Conservation (phyloP, 208 protist genomes). For the Blechomonas ayalai region DNA sequence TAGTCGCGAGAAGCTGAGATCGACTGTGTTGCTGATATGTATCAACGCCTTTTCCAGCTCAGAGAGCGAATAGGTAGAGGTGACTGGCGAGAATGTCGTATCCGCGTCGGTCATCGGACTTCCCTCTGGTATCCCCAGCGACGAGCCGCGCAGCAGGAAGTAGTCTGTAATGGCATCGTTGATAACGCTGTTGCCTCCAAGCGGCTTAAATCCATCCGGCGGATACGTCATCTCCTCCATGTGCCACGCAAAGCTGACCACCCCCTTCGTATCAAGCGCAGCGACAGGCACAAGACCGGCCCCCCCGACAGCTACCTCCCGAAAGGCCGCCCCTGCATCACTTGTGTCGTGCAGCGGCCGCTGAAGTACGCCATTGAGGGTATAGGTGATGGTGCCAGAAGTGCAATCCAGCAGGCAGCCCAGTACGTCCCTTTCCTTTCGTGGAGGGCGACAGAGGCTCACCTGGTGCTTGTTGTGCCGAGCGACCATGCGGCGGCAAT, state of each 20-base stretch:
- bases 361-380: conserved; percentile 60
- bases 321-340: conserved; percentile 18
- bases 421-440: conserved; percentile 80
- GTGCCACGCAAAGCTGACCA: conserved; percentile 33
- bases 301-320: conserved; percentile 11
- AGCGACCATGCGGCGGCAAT: conserved; percentile 67
- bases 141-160: conserved; percentile 4
- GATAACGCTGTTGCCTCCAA: conserved; percentile 25
- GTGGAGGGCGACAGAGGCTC: conserved; percentile 39
- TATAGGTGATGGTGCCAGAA: conserved; percentile 56
- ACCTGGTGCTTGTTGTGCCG: conserved; percentile 56
- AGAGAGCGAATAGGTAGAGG: background rate
- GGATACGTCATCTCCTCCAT: conserved; percentile 49
- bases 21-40: conserved; percentile 6
- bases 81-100: background rate
- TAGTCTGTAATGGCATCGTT: conserved; percentile 21
- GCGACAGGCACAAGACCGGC: conserved; percentile 27
- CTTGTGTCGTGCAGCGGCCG: conserved; percentile 23
- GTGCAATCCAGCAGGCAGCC: conserved; percentile 87
- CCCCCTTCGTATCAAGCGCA: conserved; percentile 42
- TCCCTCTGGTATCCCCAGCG: background rate
- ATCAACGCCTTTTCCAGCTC: conserved; percentile 6
- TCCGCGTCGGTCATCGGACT: background rate
- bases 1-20: conserved; percentile 12
- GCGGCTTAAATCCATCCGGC: conserved; percentile 27